Percentiles rank a stretch among this genome's conserved stretches.
Conservation (phyloP, 768 basidiomycete genomes). For the Boletus sp. region DNA sequence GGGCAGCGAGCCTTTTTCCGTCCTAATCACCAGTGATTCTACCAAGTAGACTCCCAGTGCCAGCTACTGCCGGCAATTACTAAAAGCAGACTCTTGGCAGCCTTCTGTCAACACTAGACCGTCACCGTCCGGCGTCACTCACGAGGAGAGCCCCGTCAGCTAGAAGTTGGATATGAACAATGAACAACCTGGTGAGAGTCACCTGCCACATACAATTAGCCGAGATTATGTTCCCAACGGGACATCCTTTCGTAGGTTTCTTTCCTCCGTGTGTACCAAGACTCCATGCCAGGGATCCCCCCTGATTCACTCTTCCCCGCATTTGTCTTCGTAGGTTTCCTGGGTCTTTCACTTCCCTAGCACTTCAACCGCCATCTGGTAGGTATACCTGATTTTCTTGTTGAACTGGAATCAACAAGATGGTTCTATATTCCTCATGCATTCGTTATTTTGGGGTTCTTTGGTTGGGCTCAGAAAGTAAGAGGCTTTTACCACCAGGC, state of each 20-base stretch:
- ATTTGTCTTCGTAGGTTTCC: constrained; percentile 35
- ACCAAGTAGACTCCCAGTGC: too few relatives aligned
- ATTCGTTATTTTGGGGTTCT: constrained; percentile 48
- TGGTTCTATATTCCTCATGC: constrained; percentile 40
- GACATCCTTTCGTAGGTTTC: not conserved
- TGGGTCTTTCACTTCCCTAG: constrained; percentile 47
- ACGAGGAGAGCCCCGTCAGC: too few relatives aligned
- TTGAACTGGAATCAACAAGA: constrained; percentile 34
- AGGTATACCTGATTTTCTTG: not conserved
- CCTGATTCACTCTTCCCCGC: constrained; percentile 8
- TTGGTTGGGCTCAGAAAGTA: constrained; percentile 51
- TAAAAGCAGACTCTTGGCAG: too few relatives aligned
- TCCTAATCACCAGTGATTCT: too few relatives aligned
- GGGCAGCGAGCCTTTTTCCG: too few relatives aligned
- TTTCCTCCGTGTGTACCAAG: not conserved
- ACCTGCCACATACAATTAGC: too few relatives aligned
- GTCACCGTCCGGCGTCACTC: too few relatives aligned
- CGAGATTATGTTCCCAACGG: not conserved
- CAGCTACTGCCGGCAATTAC: too few relatives aligned
- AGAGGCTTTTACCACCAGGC: constrained; percentile 35
- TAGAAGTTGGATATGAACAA: too few relatives aligned
- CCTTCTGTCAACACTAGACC: too few relatives aligned
- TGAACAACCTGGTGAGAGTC: too few relatives aligned
- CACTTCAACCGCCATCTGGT: constrained; percentile 47
- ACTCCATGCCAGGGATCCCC: not conserved